Base-by-base conservation (phyloP, 805 yeast genomes). In the Ogataea naganishii region DNA sequence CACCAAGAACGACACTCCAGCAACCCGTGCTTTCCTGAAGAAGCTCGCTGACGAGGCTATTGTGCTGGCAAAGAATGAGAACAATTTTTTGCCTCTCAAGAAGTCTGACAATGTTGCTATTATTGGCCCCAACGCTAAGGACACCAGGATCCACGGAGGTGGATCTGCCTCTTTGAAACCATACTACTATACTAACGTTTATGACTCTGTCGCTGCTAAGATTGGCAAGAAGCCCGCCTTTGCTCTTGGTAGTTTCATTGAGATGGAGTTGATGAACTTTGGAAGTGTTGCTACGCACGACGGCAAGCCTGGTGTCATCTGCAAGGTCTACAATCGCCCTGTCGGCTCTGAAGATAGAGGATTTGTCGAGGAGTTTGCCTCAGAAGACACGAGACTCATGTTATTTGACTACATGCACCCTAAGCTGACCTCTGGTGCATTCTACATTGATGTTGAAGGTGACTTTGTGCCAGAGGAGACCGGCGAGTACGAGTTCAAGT, bases 61-160 rank as follows among this genome's bases (percentile, higher is more conserved):
- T 29, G 80, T 75, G 6, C 49, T 75, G 34, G 60, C 75, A 49
- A 72, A 73, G 46, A 75, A 75, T 44, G 73, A 72, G 12, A 30
- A 50, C 24, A 37, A 43, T 4, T 51, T 47, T 4, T 77, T 48
- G 5, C 82, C 82, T 2, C 55, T 75, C 27, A 43, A 54, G 23
- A 64, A 58, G 38, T 34, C 41, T 6, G 61, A 60, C 14, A 53
- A 44, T 4, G 56, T 64, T 20, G 70, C 72, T 2, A 66, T 75
- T 13, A 68, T 75, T 42, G 83, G 82, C 3, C 79, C 80, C 21
- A 71, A 69, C 37, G 79, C 72, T 17, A 68, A 60, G 38, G 49
- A 45, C 26, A 56, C 72, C 6, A 62, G 65, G 23, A 66, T 58
- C 36, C 65, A 72, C 15, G 80, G 81, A 34, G 81, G 81, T 38